Evolutionary conservation across 2,329 filamentous ascomycete species (phyloP).

Genomic region (Exophiala dermatitidis): DNA sequence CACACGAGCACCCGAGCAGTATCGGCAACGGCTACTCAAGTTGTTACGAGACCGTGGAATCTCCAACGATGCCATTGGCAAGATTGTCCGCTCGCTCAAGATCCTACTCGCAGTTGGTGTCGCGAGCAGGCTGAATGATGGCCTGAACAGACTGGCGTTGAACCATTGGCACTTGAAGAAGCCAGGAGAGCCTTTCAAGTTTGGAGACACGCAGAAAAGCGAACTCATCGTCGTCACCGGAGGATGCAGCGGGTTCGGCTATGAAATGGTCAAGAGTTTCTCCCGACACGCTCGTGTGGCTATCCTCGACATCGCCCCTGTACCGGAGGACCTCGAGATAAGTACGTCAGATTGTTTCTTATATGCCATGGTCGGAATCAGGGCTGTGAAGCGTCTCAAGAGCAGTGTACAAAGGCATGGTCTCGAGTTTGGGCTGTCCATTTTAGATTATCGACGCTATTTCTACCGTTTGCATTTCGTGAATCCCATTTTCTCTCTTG

Average conservation of each 20-base stretch:
- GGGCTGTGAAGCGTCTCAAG: too few species aligned
- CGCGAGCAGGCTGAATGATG: slow-evolving; percentile 44
- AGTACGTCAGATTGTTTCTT: slow-evolving; percentile 4
- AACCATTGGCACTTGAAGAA: slow-evolving; percentile 37
- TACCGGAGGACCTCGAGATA: slow-evolving; percentile 21
- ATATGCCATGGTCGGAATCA: too few species aligned
- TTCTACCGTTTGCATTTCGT: not conserved
- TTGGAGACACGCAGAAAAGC: slow-evolving; percentile 33
- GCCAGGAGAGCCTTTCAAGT: slow-evolving; percentile 26
- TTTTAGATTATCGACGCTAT: not conserved
- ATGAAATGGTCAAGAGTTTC: slow-evolving; percentile 57
- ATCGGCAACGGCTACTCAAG: slow-evolving; percentile 14
- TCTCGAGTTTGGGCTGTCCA: too few species aligned
- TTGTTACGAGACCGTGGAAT: slow-evolving; percentile 8
- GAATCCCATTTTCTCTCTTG: not conserved
- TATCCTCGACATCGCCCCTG: slow-evolving; percentile 56
- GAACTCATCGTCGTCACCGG: slow-evolving; percentile 43
- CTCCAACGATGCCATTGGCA: slow-evolving; percentile 10
- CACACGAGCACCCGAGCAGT: slow-evolving; percentile 16
- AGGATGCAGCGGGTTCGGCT: slow-evolving; percentile 67
- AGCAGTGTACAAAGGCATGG: too few species aligned
- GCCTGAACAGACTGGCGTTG: slow-evolving; percentile 44
- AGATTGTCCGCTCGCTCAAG: slow-evolving; percentile 31
- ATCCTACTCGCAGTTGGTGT: slow-evolving; percentile 49
- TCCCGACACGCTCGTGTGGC: slow-evolving; percentile 62